These are phyloP conservation scores for Tulasnella sp. DNA, from an alignment of 768 basidiomycete genomes.

Conservation along the genomic window DNA sequence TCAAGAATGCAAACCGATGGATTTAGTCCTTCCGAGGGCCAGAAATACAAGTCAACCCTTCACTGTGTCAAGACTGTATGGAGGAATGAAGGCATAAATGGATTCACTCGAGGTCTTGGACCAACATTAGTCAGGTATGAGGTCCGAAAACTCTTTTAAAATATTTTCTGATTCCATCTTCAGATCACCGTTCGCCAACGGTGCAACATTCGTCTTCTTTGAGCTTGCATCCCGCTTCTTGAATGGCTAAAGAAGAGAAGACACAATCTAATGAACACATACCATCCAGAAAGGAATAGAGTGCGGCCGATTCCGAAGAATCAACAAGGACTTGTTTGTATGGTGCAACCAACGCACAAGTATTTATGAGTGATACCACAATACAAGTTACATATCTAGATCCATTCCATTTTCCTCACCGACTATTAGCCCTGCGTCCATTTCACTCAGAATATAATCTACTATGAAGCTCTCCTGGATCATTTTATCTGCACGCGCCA, in stretches of 20 bases:
- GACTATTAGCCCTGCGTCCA: constrained; percentile 40
- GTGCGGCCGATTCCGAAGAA: neutral
- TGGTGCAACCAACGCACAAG: neutral
- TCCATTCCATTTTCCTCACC: constrained; percentile 8
- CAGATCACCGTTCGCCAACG: constrained; percentile 92
- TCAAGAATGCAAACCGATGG: constrained; percentile 93
- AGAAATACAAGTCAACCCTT: constrained; percentile 69
- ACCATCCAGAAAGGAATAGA: neutral
- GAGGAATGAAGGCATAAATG: constrained; percentile 67
- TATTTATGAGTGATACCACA: neutral
- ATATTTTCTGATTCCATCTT: neutral
- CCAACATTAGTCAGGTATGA: constrained; percentile 79
- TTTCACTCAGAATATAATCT: constrained; percentile 77
- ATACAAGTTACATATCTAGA: neutral
- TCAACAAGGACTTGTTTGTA: neutral
- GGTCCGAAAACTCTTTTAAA: neutral
- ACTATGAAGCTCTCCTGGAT: constrained; percentile 94
- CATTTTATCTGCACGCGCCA: constrained; percentile 67
- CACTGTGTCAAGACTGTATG: constrained; percentile 77
- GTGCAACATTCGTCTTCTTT: constrained; percentile 91
- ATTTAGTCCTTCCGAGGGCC: constrained; percentile 57
- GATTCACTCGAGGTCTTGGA: constrained; percentile 81
- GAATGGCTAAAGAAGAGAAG: constrained; percentile 12
- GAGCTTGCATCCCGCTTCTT: constrained; percentile 70
- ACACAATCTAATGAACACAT: neutral